Evolutionary conservation across 768 basidiomycete genomes (phyloP).

Genomic region (Pleurotus cornucopiae): DNA sequence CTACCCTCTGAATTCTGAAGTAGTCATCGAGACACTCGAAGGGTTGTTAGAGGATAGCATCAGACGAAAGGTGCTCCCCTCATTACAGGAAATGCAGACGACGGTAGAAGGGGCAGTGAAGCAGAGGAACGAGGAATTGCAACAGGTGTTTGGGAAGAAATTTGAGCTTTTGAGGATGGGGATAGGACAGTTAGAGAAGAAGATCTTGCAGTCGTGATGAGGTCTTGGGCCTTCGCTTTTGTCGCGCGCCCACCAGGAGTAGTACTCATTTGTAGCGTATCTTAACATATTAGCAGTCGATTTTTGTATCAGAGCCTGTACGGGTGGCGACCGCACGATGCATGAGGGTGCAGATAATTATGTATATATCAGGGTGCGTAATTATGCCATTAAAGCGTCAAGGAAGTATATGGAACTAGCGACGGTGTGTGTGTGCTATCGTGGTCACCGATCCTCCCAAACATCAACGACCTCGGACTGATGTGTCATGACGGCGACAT

Average conservation of each 20-base stretch:
- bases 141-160: not conserved
- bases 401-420: too few species aligned
- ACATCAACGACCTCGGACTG: constrained; percentile 70
- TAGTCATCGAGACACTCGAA: not conserved
- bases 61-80: not conserved
- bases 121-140: not conserved
- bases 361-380: too few species aligned
- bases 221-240: too few species aligned
- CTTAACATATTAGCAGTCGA: too few species aligned
- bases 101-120: not conserved
- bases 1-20: not conserved
- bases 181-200: too few species aligned
- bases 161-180: not conserved
- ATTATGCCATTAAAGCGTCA: too few species aligned
- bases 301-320: too few species aligned
- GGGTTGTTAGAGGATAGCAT: not conserved
- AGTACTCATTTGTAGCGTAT: too few species aligned
- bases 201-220: too few species aligned
- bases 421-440: not conserved
- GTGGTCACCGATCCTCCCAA: constrained; percentile 37
- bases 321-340: too few species aligned
- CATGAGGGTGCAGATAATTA: too few species aligned
- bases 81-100: not conserved
- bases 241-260: too few species aligned
- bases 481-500: constrained; percentile 83